phyloP scores from a whole-genome alignment of 1,139 yeast species.

The Suhomyces ambrosiae region DNA sequence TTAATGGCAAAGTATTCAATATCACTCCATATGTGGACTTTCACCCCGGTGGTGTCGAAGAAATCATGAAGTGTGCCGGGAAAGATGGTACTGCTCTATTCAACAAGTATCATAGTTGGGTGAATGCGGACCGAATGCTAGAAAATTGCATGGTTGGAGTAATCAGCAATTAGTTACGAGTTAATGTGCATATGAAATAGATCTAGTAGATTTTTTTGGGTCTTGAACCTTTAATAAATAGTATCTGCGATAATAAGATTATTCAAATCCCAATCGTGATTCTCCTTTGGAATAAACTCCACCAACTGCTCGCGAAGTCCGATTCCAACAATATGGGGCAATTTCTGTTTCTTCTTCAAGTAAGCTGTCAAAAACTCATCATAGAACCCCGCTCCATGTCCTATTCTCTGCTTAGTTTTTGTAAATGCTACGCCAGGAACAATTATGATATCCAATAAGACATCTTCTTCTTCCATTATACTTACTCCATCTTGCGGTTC shows the following conservation, averaged over 20 bases:
- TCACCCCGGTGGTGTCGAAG: conserved; percentile 92
- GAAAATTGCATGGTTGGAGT: conserved; percentile 78
- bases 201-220: background rate
- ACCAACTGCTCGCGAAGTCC: conserved; percentile 75
- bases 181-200: background rate
- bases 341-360: conserved; percentile 26
- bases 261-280: conserved; percentile 71
- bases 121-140: conserved; percentile 78
- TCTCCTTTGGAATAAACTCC: conserved; percentile 59
- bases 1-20: conserved; percentile 82
- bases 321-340: conserved; percentile 61
- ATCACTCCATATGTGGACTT: conserved; percentile 78
- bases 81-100: conserved; percentile 81
- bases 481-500: conserved; percentile 60
- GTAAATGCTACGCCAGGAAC: conserved; percentile 89
- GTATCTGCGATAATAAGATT: conserved; percentile 44
- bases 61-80: conserved; percentile 81
- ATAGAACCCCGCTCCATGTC: conserved; percentile 93
- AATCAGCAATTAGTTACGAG: conserved; percentile 14
- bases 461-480: conserved; percentile 34
- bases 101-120: conserved; percentile 86
- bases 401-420: conserved; percentile 57
- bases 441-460: conserved; percentile 65
- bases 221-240: conserved; percentile 3
- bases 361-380: conserved; percentile 72